Evolutionary conservation across 306 rosid species (phyloP), one percentile per base, ranked within the genome.

Genomic region (Inga laurina): DNA sequence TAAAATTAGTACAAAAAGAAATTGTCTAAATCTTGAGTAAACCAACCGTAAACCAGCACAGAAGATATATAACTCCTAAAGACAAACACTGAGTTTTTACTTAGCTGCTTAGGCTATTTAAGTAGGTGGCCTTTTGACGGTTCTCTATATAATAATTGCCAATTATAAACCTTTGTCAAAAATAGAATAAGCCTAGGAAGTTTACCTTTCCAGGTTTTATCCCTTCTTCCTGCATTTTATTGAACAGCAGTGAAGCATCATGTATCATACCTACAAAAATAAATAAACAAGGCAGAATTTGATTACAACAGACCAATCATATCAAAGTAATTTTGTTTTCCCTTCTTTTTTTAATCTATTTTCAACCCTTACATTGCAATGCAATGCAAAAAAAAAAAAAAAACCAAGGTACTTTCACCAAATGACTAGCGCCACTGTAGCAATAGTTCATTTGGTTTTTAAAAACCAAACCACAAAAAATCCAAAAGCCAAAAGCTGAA

Each of bases 181-280:
- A 34, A 8, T 37, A 22, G 45, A 73, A 35, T 56, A 8, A 37
- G n/a, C 51, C 15, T 27, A n/a, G 22, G 16, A 82, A 81, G 75
- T 65, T 49, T 86, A 95, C 99, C 97, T 88, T 90, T 77, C 97
- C 96, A 37, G 98, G 98, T 86, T 86, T 90, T 78, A 95, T 84
- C 78, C 93, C 94, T 83, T 88, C 90, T 70, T 92, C 91, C 81
- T 78, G 94, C 99, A 95, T 92, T 90, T 93, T 87, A 65, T 78
- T 48, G 84, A 92, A 95, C 84, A 95, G 80, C 82, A 78, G 75
- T 45, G 96, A 90, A 80, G 76, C 76, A 72, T 72, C 76, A 72
- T 46, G 57, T 72, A 34, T 46, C 59, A 45, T 72, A 12, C 76
- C 76, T 72, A 72, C 16, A 10, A 71, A 70, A 72, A 24, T 11